A percentile compares a stretch with the other conserved stretches of the same genome.
phyloP scores from a whole-genome alignment of 306 rosid species.

The Trifolium dubium region DNA sequence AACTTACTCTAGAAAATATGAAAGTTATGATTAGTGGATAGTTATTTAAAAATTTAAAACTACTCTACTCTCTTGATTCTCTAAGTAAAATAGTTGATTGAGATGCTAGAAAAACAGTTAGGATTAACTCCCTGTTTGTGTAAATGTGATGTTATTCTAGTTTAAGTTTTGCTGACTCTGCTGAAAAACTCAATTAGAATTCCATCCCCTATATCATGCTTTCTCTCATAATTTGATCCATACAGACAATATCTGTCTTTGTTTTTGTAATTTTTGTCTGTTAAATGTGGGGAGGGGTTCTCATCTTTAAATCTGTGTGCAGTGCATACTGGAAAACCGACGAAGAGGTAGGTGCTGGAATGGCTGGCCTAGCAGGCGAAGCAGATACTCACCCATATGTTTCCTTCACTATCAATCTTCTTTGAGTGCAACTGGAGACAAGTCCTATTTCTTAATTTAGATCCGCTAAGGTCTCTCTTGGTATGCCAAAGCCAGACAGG shows the following conservation, averaged over 20 bases:
- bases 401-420: conserved; percentile 79
- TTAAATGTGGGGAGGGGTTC: too few species aligned
- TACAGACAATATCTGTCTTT: background rate
- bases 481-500: conserved; percentile 46
- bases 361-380: conserved; percentile 86
- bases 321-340: conserved; percentile 84
- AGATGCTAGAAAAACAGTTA: conserved; percentile 20
- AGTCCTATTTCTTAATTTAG: conserved; percentile 35
- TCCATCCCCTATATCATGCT: conserved; percentile 17
- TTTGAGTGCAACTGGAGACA: conserved; percentile 42
- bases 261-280: background rate
- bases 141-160: conserved; percentile 13
- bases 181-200: conserved; percentile 21
- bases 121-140: conserved; percentile 23
- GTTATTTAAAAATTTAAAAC: conserved; percentile 15
- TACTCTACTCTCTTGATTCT: conserved; percentile 14
- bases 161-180: conserved; percentile 10
- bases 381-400: conserved; percentile 81
- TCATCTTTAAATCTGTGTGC: conserved; percentile 44
- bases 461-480: conserved; percentile 44
- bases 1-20: background rate
- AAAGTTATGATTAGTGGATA: background rate
- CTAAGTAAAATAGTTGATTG: conserved; percentile 17
- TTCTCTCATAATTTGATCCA: background rate
- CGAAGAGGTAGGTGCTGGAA: conserved; percentile 76